Conservation (phyloP, 441 rosid species). For the Capsella rubella region DNA sequence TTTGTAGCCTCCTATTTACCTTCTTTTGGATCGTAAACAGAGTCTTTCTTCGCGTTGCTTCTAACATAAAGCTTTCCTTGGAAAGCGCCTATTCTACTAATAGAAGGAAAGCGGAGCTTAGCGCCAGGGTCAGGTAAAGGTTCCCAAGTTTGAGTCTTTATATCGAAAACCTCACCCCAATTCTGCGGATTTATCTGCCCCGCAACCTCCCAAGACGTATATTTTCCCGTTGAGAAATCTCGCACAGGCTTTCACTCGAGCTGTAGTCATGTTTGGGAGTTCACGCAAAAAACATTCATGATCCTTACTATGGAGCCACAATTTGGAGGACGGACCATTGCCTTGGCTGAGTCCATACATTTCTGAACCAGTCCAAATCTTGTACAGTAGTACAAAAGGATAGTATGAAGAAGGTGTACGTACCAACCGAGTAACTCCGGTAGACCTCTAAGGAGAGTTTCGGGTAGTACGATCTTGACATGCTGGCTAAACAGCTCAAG, state of each 20-base stretch:
- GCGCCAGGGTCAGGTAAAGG: too few relatives aligned
- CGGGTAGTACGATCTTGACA: too few relatives aligned
- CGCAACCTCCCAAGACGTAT: neutral
- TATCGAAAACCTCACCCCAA: neutral
- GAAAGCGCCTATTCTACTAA: neutral
- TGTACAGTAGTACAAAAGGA: neutral
- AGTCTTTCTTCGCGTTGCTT: neutral
- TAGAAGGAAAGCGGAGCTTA: constrained; percentile 3
- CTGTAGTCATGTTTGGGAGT: neutral
- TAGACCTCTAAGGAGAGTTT: too few relatives aligned
- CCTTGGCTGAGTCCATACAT: neutral
- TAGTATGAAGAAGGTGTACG: neutral
- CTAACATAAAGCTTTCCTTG: neutral
- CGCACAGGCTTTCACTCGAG: neutral
- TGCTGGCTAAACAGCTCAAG: too few relatives aligned
- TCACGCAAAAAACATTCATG: fast-evolving
- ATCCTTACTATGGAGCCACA: neutral
- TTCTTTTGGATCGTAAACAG: constrained; percentile 1
- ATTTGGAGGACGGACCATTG: neutral
- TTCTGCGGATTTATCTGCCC: neutral
- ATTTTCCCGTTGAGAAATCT: neutral
- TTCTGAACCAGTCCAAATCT: neutral
- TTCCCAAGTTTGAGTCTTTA: neutral
- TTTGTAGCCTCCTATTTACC: neutral
- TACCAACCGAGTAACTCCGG: neutral